Percentiles rank a stretch among this genome's conserved stretches.
Conservation (phyloP, 306 rosid genomes). For the Dryas drummondii region DNA sequence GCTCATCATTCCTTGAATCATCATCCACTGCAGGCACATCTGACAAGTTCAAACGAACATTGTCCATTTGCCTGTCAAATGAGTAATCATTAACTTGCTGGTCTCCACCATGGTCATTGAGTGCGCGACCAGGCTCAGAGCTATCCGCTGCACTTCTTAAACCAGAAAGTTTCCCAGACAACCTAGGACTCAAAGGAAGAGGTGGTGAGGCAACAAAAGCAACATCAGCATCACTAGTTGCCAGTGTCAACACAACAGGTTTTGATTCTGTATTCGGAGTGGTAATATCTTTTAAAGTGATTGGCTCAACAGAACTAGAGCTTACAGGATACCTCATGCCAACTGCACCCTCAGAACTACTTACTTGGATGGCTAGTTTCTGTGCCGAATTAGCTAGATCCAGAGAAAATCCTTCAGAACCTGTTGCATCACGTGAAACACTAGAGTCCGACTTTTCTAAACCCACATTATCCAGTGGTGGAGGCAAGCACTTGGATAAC, state of each 20-base stretch:
- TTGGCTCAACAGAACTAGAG: constrained; percentile 53
- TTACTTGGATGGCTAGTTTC: constrained; percentile 48
- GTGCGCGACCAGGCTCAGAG: constrained; percentile 40
- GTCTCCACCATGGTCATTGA: constrained; percentile 63
- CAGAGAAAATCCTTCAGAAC: constrained; percentile 57
- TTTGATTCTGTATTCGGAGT: constrained; percentile 58
- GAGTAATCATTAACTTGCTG: constrained; percentile 59
- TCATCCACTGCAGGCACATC: constrained; percentile 54
- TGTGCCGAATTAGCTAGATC: constrained; percentile 49
- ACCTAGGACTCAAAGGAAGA: constrained; percentile 81
- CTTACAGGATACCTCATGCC: constrained; percentile 57
- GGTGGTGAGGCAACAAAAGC: constrained; percentile 66
- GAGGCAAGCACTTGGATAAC: constrained; percentile 91
- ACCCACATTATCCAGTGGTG: constrained; percentile 66
- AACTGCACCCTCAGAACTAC: constrained; percentile 50
- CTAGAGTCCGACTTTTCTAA: constrained; percentile 71
- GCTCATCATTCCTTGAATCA: constrained; percentile 56
- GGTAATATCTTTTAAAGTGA: constrained; percentile 43
- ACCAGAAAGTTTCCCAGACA: constrained; percentile 81
- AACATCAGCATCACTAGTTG: constrained; percentile 60
- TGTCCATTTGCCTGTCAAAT: constrained; percentile 69
- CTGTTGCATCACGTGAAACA: constrained; percentile 54
- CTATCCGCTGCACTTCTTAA: constrained; percentile 63
- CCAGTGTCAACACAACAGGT: constrained; percentile 50
- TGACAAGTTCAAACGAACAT: constrained; percentile 54